phyloP scores from a whole-genome alignment of 345 rosid genomes.

The Dipteronia sinensis region DNA sequence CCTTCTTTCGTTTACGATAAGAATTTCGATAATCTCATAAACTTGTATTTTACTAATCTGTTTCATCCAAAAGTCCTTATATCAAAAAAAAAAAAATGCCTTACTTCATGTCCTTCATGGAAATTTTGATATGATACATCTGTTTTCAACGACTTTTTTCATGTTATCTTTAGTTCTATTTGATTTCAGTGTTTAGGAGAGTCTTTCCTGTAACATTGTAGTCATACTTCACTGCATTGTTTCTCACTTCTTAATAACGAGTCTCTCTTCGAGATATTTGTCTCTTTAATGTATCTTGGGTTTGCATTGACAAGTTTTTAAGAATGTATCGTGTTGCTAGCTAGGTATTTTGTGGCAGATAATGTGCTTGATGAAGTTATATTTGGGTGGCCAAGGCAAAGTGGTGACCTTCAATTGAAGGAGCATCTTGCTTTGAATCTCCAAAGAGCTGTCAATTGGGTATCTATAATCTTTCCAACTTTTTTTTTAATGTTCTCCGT shows the following conservation, averaged over 20 bases:
- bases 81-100: background rate
- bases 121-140: background rate
- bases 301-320: constrained; percentile 14
- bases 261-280: constrained; percentile 2
- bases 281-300: background rate
- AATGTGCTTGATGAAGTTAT: constrained; percentile 81
- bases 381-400: constrained; percentile 95
- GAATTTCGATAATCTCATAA: background rate
- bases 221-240: background rate
- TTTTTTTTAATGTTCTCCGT: constrained; percentile 4
- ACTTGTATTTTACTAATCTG: background rate
- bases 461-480: constrained; percentile 32
- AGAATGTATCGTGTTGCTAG: constrained; percentile 8
- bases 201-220: background rate
- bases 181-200: background rate
- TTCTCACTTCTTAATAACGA: background rate
- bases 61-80: too few species aligned
- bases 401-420: constrained; percentile 55
- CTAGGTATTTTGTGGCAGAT: constrained; percentile 87
- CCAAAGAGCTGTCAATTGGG: constrained; percentile 90
- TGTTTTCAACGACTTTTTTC: background rate
- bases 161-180: constrained; percentile 1
- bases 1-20: background rate
- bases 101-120: background rate
- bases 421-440: constrained; percentile 70